Percentiles rank a stretch among this genome's conserved stretches.
These are phyloP conservation scores for Silybum marianum DNA, from an alignment of 129 eudicot species.

Conservation along the genomic window DNA sequence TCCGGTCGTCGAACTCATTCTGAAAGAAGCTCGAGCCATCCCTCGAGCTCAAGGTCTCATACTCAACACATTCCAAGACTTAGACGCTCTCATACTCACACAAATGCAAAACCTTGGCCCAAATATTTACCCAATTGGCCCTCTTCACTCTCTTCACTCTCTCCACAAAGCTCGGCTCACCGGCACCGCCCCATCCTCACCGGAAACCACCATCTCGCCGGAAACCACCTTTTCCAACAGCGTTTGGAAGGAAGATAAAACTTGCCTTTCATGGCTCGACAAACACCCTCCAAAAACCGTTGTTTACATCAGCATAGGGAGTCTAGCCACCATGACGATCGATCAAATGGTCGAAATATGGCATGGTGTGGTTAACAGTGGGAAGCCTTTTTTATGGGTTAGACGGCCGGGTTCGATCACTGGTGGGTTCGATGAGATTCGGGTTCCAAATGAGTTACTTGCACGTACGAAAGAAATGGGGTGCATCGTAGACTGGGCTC, in stretches of 20 bases:
- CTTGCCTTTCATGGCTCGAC: conserved; percentile 50
- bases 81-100: conserved; percentile 23
- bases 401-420: conserved; percentile 38
- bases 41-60: conserved; percentile 41
- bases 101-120: conserved; percentile 32
- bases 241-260: conserved; percentile 49
- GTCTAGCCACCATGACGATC: conserved; percentile 18
- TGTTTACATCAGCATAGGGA: conserved; percentile 57
- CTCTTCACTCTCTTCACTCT: conserved; percentile 30
- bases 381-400: conserved; percentile 45
- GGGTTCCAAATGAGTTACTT: neutral
- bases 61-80: conserved; percentile 38
- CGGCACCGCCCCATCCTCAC: neutral
- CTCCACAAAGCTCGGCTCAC: conserved; percentile 20
- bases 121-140: conserved; percentile 33
- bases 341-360: conserved; percentile 41
- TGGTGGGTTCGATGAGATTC: conserved; percentile 11
- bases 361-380: conserved; percentile 46
- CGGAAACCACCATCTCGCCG: neutral
- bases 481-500: conserved; percentile 20
- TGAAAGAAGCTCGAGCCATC: conserved; percentile 16
- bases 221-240: conserved; percentile 10
- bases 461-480: conserved; percentile 1
- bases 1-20: neutral
- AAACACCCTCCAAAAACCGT: conserved; percentile 37